Percentiles rank a stretch among this genome's conserved stretches.
Conservation (phyloP, 441 rosid genomes). For the Euphorbia schlechtendalii region DNA sequence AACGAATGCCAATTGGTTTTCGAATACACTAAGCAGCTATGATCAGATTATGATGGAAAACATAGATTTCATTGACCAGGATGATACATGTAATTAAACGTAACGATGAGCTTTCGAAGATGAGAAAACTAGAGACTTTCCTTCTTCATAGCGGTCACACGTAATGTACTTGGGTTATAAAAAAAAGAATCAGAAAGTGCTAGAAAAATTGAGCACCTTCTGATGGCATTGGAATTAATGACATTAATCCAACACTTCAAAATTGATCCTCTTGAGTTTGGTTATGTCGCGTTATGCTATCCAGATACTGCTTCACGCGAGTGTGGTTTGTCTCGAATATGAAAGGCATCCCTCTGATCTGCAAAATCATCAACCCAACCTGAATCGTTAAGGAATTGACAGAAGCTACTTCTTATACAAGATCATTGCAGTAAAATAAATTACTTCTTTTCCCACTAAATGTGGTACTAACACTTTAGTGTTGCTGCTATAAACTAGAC, state of each 20-base stretch:
- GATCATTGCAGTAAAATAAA: background rate
- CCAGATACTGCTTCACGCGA: slow-evolving; percentile 44
- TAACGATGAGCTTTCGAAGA: background rate
- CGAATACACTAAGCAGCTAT: too few species aligned
- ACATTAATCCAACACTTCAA: slow-evolving; percentile 8
- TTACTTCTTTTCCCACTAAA: background rate
- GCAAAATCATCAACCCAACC: slow-evolving; percentile 27
- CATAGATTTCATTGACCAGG: background rate
- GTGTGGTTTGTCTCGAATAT: slow-evolving; percentile 62
- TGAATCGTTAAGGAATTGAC: background rate
- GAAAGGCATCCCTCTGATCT: slow-evolving; percentile 77
- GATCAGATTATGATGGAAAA: background rate
- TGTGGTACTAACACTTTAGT: background rate
- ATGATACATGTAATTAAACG: background rate
- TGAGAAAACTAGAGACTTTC: background rate
- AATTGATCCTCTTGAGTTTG: slow-evolving; percentile 15
- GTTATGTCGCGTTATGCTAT: slow-evolving; percentile 16
- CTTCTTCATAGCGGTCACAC: slow-evolving; percentile 5
- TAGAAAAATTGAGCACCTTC: slow-evolving; percentile 21
- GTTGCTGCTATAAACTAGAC: background rate
- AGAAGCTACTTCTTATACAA: background rate
- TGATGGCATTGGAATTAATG: slow-evolving; percentile 6
- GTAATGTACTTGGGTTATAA: background rate
- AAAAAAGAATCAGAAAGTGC: slow-evolving; percentile 27
- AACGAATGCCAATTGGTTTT: too few species aligned